phyloP scores from a whole-genome alignment of 768 basidiomycete genomes.

The Kwoniella bestiolae region DNA sequence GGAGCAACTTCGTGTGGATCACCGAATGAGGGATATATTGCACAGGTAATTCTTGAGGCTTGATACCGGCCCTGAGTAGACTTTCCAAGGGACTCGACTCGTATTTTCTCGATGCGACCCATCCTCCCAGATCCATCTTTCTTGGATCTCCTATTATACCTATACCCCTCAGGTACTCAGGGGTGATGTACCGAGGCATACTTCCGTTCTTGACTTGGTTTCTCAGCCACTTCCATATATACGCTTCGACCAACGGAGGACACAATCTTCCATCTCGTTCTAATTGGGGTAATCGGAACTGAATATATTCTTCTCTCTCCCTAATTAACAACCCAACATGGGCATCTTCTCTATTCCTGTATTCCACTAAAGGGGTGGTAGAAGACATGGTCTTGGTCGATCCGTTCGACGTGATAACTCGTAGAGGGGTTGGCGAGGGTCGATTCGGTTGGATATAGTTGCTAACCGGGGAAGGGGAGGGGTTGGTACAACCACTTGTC shows the following conservation, averaged over 20 bases:
- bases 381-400: conserved; percentile 3
- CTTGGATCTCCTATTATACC: conserved; percentile 26
- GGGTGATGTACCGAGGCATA: conserved; percentile 25
- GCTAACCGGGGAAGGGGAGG: neutral
- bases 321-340: conserved; percentile 36
- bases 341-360: conserved; percentile 1
- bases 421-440: neutral
- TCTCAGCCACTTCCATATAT: conserved; percentile 28
- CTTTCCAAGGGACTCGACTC: conserved; percentile 34
- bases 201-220: conserved; percentile 16
- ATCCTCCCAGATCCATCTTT: conserved; percentile 22
- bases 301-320: conserved; percentile 33
- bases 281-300: conserved; percentile 3
- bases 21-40: conserved; percentile 39
- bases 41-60: conserved; percentile 27
- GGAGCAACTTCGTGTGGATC: conserved; percentile 1
- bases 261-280: conserved; percentile 17
- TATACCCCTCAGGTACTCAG: conserved; percentile 26
- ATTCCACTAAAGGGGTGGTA: neutral
- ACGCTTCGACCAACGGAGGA: conserved; percentile 12
- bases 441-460: neutral
- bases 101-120: conserved; percentile 14
- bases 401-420: neutral
- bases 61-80: conserved; percentile 35
- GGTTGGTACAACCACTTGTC: neutral